phyloP scores from a whole-genome alignment of 75 land plant genomes.

The Picea sitchensis region DNA sequence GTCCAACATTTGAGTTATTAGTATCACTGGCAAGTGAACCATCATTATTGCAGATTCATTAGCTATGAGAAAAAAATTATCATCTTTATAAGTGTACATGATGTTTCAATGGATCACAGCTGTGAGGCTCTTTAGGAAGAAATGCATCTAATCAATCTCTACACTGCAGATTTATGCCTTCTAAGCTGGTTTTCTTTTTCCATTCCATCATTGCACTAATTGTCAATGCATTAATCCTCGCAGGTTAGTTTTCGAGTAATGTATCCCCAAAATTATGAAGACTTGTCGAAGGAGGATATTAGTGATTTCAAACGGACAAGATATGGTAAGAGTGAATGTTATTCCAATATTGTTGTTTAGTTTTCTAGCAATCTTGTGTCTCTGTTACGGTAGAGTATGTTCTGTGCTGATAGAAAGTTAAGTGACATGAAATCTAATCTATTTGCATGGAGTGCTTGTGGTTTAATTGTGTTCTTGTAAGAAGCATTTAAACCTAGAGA shows the following conservation, averaged over 20 bases:
- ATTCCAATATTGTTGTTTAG: background rate
- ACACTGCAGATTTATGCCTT: background rate
- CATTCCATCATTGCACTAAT: background rate
- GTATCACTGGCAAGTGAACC: constrained; percentile 73
- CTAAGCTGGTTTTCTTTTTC: background rate
- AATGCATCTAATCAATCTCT: background rate
- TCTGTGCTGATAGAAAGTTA: background rate
- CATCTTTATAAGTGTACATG: background rate
- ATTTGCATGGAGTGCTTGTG: background rate
- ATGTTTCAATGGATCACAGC: background rate
- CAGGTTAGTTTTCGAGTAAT: constrained; percentile 85
- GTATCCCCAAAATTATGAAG: constrained; percentile 75
- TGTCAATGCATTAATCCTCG: background rate
- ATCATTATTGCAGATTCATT: background rate
- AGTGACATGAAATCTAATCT: background rate
- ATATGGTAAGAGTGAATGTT: constrained; percentile 57
- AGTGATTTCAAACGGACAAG: constrained; percentile 87
- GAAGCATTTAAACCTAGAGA: too few species aligned
- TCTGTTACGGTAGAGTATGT: background rate
- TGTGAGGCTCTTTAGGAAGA: background rate
- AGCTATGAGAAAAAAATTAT: background rate
- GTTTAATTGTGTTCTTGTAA: too few species aligned
- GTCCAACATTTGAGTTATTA: constrained; percentile 72
- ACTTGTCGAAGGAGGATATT: constrained; percentile 75
- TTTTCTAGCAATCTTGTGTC: constrained; percentile 5